Percentiles rank a stretch among this genome's conserved stretches.
Conservation (phyloP, 1,284 basidiomycete species). For the Leucoagaricus sp. region DNA sequence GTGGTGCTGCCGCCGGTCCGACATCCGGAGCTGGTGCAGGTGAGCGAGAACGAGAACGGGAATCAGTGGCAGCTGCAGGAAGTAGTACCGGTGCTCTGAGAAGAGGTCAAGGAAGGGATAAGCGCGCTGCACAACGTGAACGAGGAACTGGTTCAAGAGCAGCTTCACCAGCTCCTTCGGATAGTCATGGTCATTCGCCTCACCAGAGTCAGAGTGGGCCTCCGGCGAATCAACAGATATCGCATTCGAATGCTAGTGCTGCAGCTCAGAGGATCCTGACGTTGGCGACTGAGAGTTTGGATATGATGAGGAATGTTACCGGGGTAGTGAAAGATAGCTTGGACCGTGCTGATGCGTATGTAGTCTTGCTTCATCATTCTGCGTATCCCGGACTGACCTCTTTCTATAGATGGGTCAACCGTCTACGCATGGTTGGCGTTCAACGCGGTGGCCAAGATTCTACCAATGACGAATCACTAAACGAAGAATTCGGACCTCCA, state of each 20-base stretch:
- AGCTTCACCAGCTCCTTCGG: slow-evolving; percentile 21
- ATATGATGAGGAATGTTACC: slow-evolving; percentile 88
- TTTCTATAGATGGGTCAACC: slow-evolving; percentile 70
- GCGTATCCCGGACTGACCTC: slow-evolving; percentile 1
- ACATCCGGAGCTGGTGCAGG: slow-evolving; percentile 5
- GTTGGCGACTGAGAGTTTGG: slow-evolving; percentile 87
- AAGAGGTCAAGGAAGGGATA: slow-evolving; percentile 29
- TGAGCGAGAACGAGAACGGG: slow-evolving; percentile 23
- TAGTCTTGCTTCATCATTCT: slow-evolving; percentile 25
- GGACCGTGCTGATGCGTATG: slow-evolving; percentile 85
- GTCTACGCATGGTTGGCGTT: slow-evolving; percentile 72
- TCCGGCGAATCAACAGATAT: slow-evolving; percentile 28
- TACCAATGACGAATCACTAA: slow-evolving; percentile 5
- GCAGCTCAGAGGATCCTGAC: slow-evolving; percentile 83
- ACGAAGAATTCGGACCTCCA: slow-evolving; percentile 14
- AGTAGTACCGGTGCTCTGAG: slow-evolving; percentile 31
- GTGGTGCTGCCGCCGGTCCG: slow-evolving; percentile 15
- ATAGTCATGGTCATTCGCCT: not conserved
- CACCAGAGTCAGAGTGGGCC: not conserved
- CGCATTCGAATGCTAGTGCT: slow-evolving; percentile 57
- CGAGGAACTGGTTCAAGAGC: slow-evolving; percentile 34
- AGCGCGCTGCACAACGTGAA: slow-evolving; percentile 34
- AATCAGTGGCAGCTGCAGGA: slow-evolving; percentile 37
- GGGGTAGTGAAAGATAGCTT: slow-evolving; percentile 86
- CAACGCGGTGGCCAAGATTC: slow-evolving; percentile 48